These are phyloP conservation scores for Pythium inflatum DNA, from an alignment of 352 stramenopile species.

Conservation along the genomic window DNA sequence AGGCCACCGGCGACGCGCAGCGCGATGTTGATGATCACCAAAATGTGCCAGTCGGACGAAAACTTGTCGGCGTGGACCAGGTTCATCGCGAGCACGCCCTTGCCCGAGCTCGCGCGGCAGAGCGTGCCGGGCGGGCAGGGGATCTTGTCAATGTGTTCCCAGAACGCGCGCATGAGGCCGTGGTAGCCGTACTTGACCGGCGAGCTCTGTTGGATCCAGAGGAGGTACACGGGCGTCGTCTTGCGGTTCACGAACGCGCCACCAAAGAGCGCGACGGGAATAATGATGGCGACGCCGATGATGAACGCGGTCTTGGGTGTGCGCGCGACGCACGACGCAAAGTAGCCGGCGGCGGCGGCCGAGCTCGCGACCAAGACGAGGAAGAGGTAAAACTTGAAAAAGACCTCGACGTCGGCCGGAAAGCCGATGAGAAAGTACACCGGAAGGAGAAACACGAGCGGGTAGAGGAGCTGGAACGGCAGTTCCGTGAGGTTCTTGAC, in stretches of 20 bases:
- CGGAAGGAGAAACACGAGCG: constrained; percentile 38
- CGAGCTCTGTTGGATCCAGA: constrained; percentile 42
- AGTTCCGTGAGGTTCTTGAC: constrained; percentile 46
- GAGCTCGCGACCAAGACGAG: constrained; percentile 24
- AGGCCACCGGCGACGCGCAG: neutral
- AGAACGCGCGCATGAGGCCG: constrained; percentile 40
- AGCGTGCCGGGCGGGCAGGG: constrained; percentile 24
- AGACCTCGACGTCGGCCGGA: constrained; percentile 28
- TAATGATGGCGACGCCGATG: constrained; percentile 40
- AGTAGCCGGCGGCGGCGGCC: constrained; percentile 37
- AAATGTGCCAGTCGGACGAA: neutral
- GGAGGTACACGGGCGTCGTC: constrained; percentile 41
- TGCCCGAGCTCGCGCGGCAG: constrained; percentile 21
- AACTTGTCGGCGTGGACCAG: neutral
- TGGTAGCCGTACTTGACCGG: constrained; percentile 46
- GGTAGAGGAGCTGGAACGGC: constrained; percentile 31
- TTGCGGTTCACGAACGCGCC: constrained; percentile 43
- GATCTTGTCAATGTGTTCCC: constrained; percentile 34
- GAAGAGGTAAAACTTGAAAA: constrained; percentile 40
- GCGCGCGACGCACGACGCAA: constrained; percentile 40
- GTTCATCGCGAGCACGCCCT: constrained; percentile 17
- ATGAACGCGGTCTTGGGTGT: constrained; percentile 41
- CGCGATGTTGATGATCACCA: neutral
- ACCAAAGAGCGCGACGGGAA: constrained; percentile 49
- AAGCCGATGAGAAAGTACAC: constrained; percentile 52